These are phyloP conservation scores for Candida corydali DNA, from an alignment of 805 yeast species.

Conservation along the genomic window DNA sequence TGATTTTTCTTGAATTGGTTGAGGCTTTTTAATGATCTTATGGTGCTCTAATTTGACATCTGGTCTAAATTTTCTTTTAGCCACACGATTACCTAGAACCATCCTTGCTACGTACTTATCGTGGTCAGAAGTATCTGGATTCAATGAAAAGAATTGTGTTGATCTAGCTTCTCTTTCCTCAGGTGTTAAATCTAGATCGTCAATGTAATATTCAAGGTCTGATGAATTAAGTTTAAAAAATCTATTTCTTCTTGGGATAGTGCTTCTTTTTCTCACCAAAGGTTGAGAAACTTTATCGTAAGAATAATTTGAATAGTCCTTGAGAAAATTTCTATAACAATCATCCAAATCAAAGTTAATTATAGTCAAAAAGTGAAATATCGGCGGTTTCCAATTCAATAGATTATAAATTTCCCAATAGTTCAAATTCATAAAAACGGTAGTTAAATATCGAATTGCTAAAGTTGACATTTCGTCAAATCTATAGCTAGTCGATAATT, in stretches of 20 bases:
- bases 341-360: slow-evolving; percentile 38
- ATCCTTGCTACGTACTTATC: slow-evolving; percentile 18
- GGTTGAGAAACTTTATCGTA: slow-evolving; percentile 19
- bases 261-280: neutral
- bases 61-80: slow-evolving; percentile 7
- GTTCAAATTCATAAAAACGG: slow-evolving; percentile 32
- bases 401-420: slow-evolving; percentile 44
- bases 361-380: slow-evolving; percentile 35
- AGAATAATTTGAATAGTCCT: slow-evolving; percentile 27
- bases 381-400: slow-evolving; percentile 38
- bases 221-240: neutral
- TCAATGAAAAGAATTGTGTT: slow-evolving; percentile 10
- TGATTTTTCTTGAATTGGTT: slow-evolving; percentile 9
- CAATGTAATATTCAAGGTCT: neutral
- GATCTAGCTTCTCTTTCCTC: slow-evolving; percentile 5
- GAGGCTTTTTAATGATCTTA: slow-evolving; percentile 23
- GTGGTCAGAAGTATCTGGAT: slow-evolving; percentile 18
- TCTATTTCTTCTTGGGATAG: slow-evolving; percentile 1
- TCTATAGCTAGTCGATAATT: slow-evolving; percentile 26
- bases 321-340: slow-evolving; percentile 32
- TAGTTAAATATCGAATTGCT: slow-evolving; percentile 35
- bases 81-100: slow-evolving; percentile 1
- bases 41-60: slow-evolving; percentile 24
- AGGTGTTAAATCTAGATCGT: neutral
- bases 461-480: slow-evolving; percentile 29